Evolutionary conservation across 768 basidiomycete species (phyloP).

Genomic region (Lentinula boryana): DNA sequence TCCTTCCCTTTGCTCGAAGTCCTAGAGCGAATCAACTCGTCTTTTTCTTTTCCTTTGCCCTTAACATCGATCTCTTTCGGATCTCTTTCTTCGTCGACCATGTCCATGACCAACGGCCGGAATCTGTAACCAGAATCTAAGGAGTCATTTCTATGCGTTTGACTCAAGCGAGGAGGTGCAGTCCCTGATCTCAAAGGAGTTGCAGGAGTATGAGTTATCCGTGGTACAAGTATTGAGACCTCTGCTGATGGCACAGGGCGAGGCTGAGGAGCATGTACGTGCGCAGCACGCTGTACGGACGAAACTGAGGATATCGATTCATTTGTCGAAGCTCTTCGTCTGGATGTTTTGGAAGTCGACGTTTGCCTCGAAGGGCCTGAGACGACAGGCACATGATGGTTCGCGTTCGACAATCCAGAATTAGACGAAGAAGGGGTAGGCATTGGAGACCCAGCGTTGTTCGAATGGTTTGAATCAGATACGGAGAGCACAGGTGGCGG

Average conservation of each 20-base stretch:
- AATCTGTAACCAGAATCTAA: conserved; percentile 32
- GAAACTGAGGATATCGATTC: conserved; percentile 6
- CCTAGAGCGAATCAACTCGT: background rate
- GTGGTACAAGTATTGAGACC: conserved; percentile 14
- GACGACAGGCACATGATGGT: conserved; percentile 2
- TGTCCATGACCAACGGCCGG: conserved; percentile 24
- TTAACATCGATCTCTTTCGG: conserved; percentile 4
- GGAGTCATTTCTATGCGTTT: conserved; percentile 20
- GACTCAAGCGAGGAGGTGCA: conserved; percentile 14
- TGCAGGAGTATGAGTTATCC: conserved; percentile 29
- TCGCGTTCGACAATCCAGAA: conserved; percentile 4
- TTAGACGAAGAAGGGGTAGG: conserved; percentile 2
- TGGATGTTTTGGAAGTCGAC: background rate
- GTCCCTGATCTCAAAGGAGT: conserved; percentile 24
- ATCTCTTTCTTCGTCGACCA: conserved; percentile 29
- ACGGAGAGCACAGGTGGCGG: background rate
- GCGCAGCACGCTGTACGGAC: conserved; percentile 1
- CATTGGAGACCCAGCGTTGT: background rate
- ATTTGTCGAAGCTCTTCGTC: conserved; percentile 7
- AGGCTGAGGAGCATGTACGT: conserved; percentile 5
- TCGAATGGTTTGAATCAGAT: background rate
- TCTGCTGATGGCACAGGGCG: background rate
- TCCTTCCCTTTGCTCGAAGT: conserved; percentile 14
- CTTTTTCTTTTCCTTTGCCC: conserved; percentile 9
- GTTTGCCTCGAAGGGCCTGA: conserved; percentile 7